These are phyloP conservation scores for Penicillium cataractarum DNA, from an alignment of 495 filamentous ascomycete species.

Conservation along the genomic window DNA sequence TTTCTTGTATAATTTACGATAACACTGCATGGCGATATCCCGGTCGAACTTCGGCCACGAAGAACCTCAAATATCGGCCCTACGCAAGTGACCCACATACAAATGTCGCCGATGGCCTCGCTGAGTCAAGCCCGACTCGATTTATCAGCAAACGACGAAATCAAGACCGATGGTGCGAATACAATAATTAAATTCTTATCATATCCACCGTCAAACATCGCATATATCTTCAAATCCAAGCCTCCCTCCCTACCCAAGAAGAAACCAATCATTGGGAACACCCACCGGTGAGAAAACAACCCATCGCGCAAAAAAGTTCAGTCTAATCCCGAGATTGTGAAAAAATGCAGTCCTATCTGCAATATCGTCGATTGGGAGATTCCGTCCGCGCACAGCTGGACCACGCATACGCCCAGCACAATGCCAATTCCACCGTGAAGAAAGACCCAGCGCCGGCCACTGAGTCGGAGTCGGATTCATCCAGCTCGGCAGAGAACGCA, in stretches of 20 bases:
- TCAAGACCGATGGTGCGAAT: not conserved
- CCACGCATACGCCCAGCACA: conserved; percentile 16
- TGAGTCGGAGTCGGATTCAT: too few relatives aligned
- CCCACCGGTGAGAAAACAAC: conserved; percentile 22
- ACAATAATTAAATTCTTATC: not conserved
- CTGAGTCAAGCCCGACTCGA: not conserved
- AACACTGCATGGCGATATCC: too few relatives aligned
- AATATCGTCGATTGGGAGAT: conserved; percentile 44
- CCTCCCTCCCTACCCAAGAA: not conserved
- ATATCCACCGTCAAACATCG: not conserved
- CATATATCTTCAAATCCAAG: not conserved
- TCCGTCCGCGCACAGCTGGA: conserved; percentile 36
- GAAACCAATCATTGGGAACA: not conserved
- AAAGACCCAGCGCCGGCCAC: not conserved
- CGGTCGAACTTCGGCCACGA: too few relatives aligned
- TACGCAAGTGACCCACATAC: conserved; percentile 18
- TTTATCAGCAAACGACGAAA: conserved; percentile 12
- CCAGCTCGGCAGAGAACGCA: not conserved
- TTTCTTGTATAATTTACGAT: not conserved
- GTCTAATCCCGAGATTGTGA: conserved; percentile 19
- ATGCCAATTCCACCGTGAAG: conserved; percentile 18
- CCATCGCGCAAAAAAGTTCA: conserved; percentile 9
- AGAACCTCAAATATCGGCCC: conserved; percentile 5
- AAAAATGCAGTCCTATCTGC: conserved; percentile 42
- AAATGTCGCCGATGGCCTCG: not conserved